These are phyloP conservation scores for Cochlearia excelsa DNA, from an alignment of 345 rosid species.

Conservation along the genomic window DNA sequence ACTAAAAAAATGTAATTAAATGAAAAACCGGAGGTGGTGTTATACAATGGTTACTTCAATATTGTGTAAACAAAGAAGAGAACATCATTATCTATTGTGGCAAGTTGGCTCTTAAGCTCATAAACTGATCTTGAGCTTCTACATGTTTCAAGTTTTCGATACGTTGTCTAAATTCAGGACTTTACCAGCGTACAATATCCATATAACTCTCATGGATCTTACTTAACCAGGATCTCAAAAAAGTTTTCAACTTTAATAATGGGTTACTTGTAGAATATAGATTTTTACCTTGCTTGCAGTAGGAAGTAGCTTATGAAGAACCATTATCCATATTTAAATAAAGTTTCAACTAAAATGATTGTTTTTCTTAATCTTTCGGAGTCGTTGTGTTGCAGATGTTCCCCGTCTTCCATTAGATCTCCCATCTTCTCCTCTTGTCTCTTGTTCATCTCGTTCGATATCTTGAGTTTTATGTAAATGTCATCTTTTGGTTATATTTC, in stretches of 20 bases:
- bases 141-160: conserved; percentile 50
- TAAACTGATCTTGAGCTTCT: conserved; percentile 50
- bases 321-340: too few relatives aligned
- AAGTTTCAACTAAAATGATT: neutral
- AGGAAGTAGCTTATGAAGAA: conserved; percentile 67
- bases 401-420: conserved; percentile 44
- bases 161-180: conserved; percentile 60
- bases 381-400: conserved; percentile 53
- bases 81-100: conserved; percentile 51
- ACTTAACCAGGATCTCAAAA: neutral
- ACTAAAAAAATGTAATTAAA: too few relatives aligned
- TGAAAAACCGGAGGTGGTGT: too few relatives aligned
- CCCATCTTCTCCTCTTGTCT: conserved; percentile 38
- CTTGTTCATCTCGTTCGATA: conserved; percentile 48
- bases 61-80: too few relatives aligned
- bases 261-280: neutral
- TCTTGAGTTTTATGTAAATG: conserved; percentile 35
- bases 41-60: too few relatives aligned
- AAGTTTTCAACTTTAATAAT: neutral
- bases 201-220: neutral
- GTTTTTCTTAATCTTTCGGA: conserved; percentile 61
- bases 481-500: neutral
- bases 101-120: conserved; percentile 36
- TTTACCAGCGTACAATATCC: conserved; percentile 48
- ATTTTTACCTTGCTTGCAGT: conserved; percentile 52